Base-by-base conservation (phyloP, 495 filamentous ascomycete genomes). In the Hypoxylon lenormandii region DNA sequence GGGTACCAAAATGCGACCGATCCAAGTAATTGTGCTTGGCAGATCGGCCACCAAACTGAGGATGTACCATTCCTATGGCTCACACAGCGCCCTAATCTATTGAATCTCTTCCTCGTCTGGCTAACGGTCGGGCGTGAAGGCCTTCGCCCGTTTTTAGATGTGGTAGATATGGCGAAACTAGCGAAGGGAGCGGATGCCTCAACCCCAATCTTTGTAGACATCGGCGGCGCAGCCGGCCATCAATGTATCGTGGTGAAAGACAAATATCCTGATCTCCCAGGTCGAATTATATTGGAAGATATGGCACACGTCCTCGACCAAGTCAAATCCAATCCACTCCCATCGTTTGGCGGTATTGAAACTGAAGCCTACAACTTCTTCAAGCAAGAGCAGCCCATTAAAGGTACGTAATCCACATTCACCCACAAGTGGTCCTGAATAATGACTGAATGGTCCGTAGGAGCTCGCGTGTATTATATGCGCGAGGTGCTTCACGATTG, bases 351-450 rank as follows among this genome's bases (percentile, higher is more conserved):
- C 0, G 70, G 53, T 10, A 67, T 84, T 23, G 67, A 75, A 22
- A 52, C 66, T 4, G 75, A 81, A 52, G 51, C 50, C 0, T 77
- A 87, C 64, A 77, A 87, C 61, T 84, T 89, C 64, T 85, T 87
- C 59, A 83, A 79, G 0, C 72, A n/a, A n/a, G n/a, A 76, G 2
- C 85, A 88, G 71, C 84, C 84, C 1, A 73, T 85, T 19, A 74
- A 75, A 43, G 74, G 74, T 59, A 76, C n/a, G n/a, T 76, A 37
- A 51, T 36, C n/a, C 4, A 21, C 21, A 18, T n/a, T 12, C 18
- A 26, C 15, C 3, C n/a, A 10, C 6, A 16, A 8, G 15, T 2
- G 15, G 5, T 5, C 3, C 5, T 36, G 8, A 22, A 37, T 26
- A 15, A 15, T 28, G 0, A 23, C 3, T 13, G 12, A 30, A 21